Base-by-base conservation (phyloP, 2,329 filamentous ascomycete species). In the Pyrenophora tritici-repentis region DNA sequence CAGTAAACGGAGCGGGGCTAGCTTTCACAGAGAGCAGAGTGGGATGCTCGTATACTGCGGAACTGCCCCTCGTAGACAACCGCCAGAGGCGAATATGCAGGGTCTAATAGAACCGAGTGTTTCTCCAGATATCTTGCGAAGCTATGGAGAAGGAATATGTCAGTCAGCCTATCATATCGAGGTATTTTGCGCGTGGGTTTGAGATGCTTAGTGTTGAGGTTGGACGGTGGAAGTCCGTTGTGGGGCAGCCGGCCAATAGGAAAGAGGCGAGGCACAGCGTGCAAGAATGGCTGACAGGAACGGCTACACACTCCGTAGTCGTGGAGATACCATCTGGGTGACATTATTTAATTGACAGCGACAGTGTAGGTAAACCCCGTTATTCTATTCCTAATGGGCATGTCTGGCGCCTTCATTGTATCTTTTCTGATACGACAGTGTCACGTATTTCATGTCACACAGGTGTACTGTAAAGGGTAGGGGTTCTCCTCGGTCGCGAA, bases 191-290 rank as follows among this genome's bases (percentile, higher is more conserved):
- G 61, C 70, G 72, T 74, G 71, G 59, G 52, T 50, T 42, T 34
- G 26, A 38, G 47, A 46, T 47, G 53, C 56, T 56, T 72, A 66
- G 68, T 72, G 70, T 73, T 73, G 70, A 72, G 63, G 60, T 54
- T 38, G 54, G 51, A 56, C 53, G 48, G 50, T 56, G 49, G 62
- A 64, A 53, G 53, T 59, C 58, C 50, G 54, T 63, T 39, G 56
- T 56, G 47, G 36, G 20, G 6, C 8, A 31, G 20, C 42, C 33
- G 53, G 46, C 70, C 70, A 73, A 73, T 73, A 50, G 66, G 60
- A 59, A 18, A 26, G 34, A 29, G 29, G 17, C 24, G 43, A 42
- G 34, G 18, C 35, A 41, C 55, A 53, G 63, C 70, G 70, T 73
- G 70, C 63, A 29, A 52, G 45, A 58, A 62, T 42, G 26, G 54